Percentiles rank a stretch among this genome's conserved stretches.
These are phyloP conservation scores for Candida peoriensis DNA, from an alignment of 805 yeast species.

Conservation along the genomic window DNA sequence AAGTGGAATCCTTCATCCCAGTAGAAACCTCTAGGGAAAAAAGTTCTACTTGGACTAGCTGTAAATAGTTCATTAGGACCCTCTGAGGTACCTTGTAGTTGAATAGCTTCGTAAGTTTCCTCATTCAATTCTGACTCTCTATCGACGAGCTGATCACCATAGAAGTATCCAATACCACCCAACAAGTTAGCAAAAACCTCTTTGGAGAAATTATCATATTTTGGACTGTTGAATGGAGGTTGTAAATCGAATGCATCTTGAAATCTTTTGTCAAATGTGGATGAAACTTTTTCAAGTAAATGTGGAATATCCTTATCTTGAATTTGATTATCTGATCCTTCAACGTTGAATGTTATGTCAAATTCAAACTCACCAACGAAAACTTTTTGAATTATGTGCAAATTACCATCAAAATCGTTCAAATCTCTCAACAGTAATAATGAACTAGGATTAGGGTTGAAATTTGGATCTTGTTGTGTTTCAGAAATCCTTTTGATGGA, in stretches of 20 bases:
- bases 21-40: slow-evolving; percentile 93
- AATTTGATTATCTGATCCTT: slow-evolving; percentile 37
- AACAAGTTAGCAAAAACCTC: slow-evolving; percentile 75
- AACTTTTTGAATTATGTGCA: slow-evolving; percentile 74
- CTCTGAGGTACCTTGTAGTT: slow-evolving; percentile 50
- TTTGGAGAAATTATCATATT: slow-evolving; percentile 57
- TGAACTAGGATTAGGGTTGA: slow-evolving; percentile 34
- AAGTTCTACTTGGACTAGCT: slow-evolving; percentile 86
- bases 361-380: slow-evolving; percentile 74
- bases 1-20: slow-evolving; percentile 99
- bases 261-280: slow-evolving; percentile 49
- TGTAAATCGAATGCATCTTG: slow-evolving; percentile 41
- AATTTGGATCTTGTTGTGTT: slow-evolving; percentile 18
- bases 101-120: slow-evolving; percentile 54
- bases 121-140: slow-evolving; percentile 63
- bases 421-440: slow-evolving; percentile 53
- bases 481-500: slow-evolving; percentile 45
- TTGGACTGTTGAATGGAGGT: slow-evolving; percentile 45
- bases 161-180: slow-evolving; percentile 87
- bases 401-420: slow-evolving; percentile 60
- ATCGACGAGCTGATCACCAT: slow-evolving; percentile 82
- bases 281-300: slow-evolving; percentile 15
- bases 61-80: slow-evolving; percentile 78
- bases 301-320: slow-evolving; percentile 24
- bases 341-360: slow-evolving; percentile 56